Evolutionary conservation across 208 protist species (phyloP).

Genomic region (Acanthamoeba quina): DNA sequence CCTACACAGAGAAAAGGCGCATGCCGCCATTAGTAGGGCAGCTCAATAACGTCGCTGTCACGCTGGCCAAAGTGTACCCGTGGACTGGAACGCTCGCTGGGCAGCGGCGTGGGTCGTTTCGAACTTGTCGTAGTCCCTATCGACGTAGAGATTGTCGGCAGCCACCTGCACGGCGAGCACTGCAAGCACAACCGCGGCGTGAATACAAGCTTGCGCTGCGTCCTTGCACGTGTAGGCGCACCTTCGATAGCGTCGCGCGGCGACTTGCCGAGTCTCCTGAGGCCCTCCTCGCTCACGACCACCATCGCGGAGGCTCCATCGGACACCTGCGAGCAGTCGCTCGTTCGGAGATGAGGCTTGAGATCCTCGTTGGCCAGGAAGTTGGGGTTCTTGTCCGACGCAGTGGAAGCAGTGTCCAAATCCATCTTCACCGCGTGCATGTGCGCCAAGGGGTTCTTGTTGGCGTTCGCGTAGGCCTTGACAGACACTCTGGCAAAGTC

Average conservation of each 20-base stretch:
- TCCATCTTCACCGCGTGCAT: constrained; percentile 89
- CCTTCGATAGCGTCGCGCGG: constrained; percentile 85
- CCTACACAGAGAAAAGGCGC: background rate
- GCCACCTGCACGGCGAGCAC: constrained; percentile 88
- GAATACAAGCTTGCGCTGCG: background rate
- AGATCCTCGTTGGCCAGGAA: constrained; percentile 93
- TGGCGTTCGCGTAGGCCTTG: constrained; percentile 94
- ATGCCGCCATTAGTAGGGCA: background rate
- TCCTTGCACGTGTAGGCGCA: background rate
- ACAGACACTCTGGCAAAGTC: constrained; percentile 92
- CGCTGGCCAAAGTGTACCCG: constrained; percentile 81
- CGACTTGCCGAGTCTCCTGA: constrained; percentile 91
- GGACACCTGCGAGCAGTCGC: constrained; percentile 93
- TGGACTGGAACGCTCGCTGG: constrained; percentile 88
- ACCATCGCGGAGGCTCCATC: constrained; percentile 93
- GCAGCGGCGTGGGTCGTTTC: constrained; percentile 90
- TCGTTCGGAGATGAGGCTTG: constrained; percentile 91
- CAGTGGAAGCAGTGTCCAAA: constrained; percentile 89
- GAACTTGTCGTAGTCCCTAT: constrained; percentile 90
- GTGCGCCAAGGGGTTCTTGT: constrained; percentile 94
- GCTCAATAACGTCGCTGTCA: background rate
- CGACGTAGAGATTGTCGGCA: constrained; percentile 91
- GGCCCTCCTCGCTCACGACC: constrained; percentile 91
- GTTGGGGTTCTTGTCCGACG: constrained; percentile 88
- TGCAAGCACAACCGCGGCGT: no score